A percentile compares a stretch with the other conserved stretches of the same genome.
These are phyloP conservation scores for Lathyrus sativus DNA, from an alignment of 306 rosid genomes.

Conservation along the genomic window DNA sequence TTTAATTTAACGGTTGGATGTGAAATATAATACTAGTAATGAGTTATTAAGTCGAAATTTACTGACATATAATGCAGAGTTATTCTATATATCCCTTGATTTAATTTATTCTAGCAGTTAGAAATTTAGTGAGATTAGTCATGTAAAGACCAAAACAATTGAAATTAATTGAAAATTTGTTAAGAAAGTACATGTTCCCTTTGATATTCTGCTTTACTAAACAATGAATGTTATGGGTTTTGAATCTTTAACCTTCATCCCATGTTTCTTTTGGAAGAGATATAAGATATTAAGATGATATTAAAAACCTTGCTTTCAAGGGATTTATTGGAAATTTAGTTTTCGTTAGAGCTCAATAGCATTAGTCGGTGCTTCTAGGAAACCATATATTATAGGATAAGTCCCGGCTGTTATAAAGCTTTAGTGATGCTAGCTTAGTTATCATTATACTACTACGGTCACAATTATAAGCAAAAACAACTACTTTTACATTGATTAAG, in stretches of 20 bases:
- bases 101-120: constrained; percentile 9
- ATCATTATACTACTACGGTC: too few relatives aligned
- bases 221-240: neutral
- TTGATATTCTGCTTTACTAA: constrained; percentile 27
- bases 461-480: too few relatives aligned
- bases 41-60: too few relatives aligned
- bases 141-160: neutral
- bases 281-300: constrained; percentile 4
- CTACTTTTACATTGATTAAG: too few relatives aligned
- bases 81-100: neutral
- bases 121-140: constrained; percentile 11
- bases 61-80: too few relatives aligned
- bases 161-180: constrained; percentile 12
- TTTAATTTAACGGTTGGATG: too few relatives aligned
- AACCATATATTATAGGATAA: neutral
- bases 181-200: neutral
- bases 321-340: neutral
- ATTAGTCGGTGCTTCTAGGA: neutral
- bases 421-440: constrained; percentile 11
- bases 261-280: neutral
- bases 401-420: neutral
- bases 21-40: too few relatives aligned
- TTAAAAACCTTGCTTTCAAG: constrained; percentile 4
- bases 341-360: constrained; percentile 3
- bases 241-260: constrained; percentile 7